Conservation (phyloP, 2,329 filamentous ascomycete species). For the Calonectria multiphialidica region DNA sequence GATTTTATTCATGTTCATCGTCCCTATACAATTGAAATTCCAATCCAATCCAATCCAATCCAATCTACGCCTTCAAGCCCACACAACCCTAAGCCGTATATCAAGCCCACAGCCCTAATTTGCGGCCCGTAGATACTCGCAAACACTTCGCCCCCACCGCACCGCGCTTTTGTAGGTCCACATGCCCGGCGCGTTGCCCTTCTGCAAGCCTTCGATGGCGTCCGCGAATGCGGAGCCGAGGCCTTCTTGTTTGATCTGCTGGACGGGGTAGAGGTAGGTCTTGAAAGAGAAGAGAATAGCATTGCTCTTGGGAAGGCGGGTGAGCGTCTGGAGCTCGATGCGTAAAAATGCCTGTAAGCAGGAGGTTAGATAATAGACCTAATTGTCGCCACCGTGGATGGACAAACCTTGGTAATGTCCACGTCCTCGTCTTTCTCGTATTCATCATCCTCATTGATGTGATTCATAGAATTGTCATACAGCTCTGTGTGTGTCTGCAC, state of each 20-base stretch:
- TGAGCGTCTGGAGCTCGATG: conserved; percentile 65
- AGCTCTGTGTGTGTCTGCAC: conserved; percentile 22
- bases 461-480: conserved; percentile 25
- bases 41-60: not conserved
- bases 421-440: conserved; percentile 20
- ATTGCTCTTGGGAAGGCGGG: conserved; percentile 58
- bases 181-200: conserved; percentile 66
- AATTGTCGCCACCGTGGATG: not conserved
- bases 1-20: not conserved
- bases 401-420: conserved; percentile 28
- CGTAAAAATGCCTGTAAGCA: conserved; percentile 52
- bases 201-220: conserved; percentile 64
- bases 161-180: conserved; percentile 64
- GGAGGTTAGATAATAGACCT: not conserved
- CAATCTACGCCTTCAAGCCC: not conserved
- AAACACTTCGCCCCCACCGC: conserved; percentile 61
- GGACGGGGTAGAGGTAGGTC: conserved; percentile 64
- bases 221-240: conserved; percentile 60
- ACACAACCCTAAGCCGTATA: not conserved
- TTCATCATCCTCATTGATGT: conserved; percentile 34
- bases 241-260: conserved; percentile 62
- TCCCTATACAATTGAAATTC: not conserved
- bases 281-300: conserved; percentile 68
- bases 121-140: conserved; percentile 57
- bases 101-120: not conserved